Percentiles rank a stretch among this genome's conserved stretches.
Evolutionary conservation across 148 eudicot genomes (phyloP).

Genomic region (Cornus kousa): DNA sequence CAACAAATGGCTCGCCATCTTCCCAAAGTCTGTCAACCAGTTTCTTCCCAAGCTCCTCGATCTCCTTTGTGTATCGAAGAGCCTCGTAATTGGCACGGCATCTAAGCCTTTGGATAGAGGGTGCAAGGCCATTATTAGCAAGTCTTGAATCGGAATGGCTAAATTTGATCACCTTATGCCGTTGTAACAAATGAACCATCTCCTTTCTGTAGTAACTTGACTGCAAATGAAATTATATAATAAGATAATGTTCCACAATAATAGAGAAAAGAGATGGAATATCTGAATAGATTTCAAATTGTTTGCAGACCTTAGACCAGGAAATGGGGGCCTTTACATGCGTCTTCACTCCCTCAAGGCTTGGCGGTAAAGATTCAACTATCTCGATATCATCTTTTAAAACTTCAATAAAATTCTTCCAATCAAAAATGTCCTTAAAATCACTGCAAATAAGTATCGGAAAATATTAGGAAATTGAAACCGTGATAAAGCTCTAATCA

Average conservation of each 20-base stretch:
- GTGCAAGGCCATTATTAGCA: constrained; percentile 59
- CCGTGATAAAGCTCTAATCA: neutral
- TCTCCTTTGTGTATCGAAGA: constrained; percentile 49
- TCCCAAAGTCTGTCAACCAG: constrained; percentile 41
- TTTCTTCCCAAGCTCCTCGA: constrained; percentile 45
- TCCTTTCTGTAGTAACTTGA: constrained; percentile 56
- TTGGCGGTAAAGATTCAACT: constrained; percentile 47
- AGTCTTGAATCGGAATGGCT: constrained; percentile 66
- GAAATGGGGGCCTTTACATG: constrained; percentile 55
- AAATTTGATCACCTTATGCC: constrained; percentile 53
- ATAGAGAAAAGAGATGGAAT: neutral
- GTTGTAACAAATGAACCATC: constrained; percentile 29
- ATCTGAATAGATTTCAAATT: neutral
- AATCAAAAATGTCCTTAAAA: constrained; percentile 67
- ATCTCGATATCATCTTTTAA: constrained; percentile 50
- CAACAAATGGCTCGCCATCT: constrained; percentile 42
- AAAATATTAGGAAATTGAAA: no score
- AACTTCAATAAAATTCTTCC: constrained; percentile 53
- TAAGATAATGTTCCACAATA: neutral
- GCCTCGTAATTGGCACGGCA: constrained; percentile 69
- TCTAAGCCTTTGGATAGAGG: constrained; percentile 53
- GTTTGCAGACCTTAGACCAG: constrained; percentile 62
- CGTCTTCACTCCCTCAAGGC: constrained; percentile 31
- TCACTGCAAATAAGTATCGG: constrained; percentile 33
- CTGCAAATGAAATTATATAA: constrained; percentile 22